Conservation (phyloP, 805 yeast genomes). For the Myxozyma mucilagina region DNA sequence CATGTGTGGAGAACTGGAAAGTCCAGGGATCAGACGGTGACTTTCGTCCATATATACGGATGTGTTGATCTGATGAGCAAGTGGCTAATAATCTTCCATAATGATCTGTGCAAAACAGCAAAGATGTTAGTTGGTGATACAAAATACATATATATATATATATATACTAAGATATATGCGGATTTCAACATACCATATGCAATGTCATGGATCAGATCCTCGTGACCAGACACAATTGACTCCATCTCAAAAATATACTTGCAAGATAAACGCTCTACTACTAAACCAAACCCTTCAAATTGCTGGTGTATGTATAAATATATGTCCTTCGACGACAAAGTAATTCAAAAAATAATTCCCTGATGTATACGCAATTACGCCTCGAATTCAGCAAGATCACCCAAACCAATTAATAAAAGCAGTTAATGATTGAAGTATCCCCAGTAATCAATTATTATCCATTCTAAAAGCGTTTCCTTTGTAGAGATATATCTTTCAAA, state of each 20-base stretch:
- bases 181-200: constrained; percentile 55
- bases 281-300: neutral
- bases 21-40: constrained; percentile 50
- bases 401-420: no score
- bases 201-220: constrained; percentile 86
- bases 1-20: constrained; percentile 61
- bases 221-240: constrained; percentile 87
- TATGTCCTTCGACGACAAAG: neutral
- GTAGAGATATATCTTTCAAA: neutral
- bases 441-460: neutral
- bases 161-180: neutral
- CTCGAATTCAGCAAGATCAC: no score
- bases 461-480: neutral
- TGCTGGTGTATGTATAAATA: neutral
- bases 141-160: no score
- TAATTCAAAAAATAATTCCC: neutral
- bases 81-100: constrained; percentile 69
- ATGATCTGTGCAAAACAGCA: constrained; percentile 48
- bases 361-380: neutral
- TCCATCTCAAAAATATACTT: constrained; percentile 44
- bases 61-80: constrained; percentile 90
- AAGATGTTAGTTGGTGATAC: no score
- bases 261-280: neutral
- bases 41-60: constrained; percentile 75
- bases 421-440: no score